A percentile compares a stretch with the other conserved stretches of the same genome.
These are phyloP conservation scores for Fusarium domesticum DNA, from an alignment of 2,329 filamentous ascomycete genomes.

Conservation along the genomic window DNA sequence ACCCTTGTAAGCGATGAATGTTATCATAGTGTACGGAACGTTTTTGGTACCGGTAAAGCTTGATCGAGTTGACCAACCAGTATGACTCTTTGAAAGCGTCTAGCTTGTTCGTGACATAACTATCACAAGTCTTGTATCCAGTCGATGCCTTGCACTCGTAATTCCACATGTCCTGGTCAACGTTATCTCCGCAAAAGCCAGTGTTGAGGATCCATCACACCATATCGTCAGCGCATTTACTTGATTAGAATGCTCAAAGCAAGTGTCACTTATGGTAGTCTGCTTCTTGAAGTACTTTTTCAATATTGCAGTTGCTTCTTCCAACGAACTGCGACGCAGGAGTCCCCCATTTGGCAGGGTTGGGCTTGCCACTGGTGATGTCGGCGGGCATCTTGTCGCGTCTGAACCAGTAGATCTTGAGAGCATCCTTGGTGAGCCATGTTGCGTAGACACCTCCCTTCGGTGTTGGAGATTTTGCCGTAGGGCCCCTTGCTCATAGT, in stretches of 20 bases:
- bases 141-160: conserved; percentile 9
- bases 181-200: conserved; percentile 8
- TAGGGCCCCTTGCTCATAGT: conserved; percentile 10
- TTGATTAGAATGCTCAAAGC: background rate
- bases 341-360: conserved; percentile 6
- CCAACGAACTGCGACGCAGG: conserved; percentile 11
- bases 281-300: conserved; percentile 14
- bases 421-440: conserved; percentile 7
- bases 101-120: conserved; percentile 7
- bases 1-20: too few species aligned
- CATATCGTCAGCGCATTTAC: background rate
- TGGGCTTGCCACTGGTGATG: conserved; percentile 7
- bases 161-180: conserved; percentile 7
- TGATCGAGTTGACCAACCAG: conserved; percentile 8
- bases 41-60: conserved; percentile 11
- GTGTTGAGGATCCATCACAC: conserved; percentile 9
- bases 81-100: conserved; percentile 7
- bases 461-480: conserved; percentile 8
- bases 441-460: conserved; percentile 8
- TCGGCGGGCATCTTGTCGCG: conserved; percentile 7
- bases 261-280: conserved; percentile 5
- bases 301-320: conserved; percentile 14
- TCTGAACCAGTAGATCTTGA: conserved; percentile 14
- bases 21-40: too few species aligned
- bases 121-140: conserved; percentile 7